Evolutionary conservation across 345 rosid genomes (phyloP), one percentile per base, ranked within the genome.

Genomic region (Atalantia buxifolia): DNA sequence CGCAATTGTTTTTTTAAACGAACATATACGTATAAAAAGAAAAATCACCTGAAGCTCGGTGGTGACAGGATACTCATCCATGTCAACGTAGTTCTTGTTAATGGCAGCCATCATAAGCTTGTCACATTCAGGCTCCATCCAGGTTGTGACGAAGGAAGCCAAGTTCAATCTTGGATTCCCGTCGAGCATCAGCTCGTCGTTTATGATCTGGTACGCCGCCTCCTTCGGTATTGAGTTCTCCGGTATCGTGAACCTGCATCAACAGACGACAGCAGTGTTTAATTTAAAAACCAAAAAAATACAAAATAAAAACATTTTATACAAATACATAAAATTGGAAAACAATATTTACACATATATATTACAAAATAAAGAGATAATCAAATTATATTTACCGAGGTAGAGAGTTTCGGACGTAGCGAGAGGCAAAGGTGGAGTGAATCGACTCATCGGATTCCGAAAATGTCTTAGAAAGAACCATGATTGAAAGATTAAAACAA

Each of bases 51-150:
- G 98, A 40, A 95, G 83, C 86, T 95, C 98, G 10, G 98, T 95
- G 69, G 98, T 95, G 65, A 95, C 95, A 31, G 97, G 98, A 84
- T 95, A 95, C 81, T 93, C 98, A 65, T 94, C 98, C 98, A 94
- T 93, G 84, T 94, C 97, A 25, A 92, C 97, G 35, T 92, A 94
- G 90, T 94, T 94, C 87, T 94, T 94, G 90, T 93, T 94, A 18
- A 93, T 83, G 64, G 98, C 79, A 28, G 81, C 95, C 98, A 92
- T 94, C 21, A 94, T 94, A 73, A 94, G 98, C 90, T 91, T 91
- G 67, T 94, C 90, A 64, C 98, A 94, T 81, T 94, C 97, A 5
- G 98, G 98, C 78, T 95, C 97, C 98, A 95, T 95, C 98, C 98
- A 93, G 2, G 98, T 95, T 0, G 98, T 95, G 69, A 95, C 98